phyloP scores from a whole-genome alignment of 331 rosid genomes.

The Erythrophleum ivorense region DNA sequence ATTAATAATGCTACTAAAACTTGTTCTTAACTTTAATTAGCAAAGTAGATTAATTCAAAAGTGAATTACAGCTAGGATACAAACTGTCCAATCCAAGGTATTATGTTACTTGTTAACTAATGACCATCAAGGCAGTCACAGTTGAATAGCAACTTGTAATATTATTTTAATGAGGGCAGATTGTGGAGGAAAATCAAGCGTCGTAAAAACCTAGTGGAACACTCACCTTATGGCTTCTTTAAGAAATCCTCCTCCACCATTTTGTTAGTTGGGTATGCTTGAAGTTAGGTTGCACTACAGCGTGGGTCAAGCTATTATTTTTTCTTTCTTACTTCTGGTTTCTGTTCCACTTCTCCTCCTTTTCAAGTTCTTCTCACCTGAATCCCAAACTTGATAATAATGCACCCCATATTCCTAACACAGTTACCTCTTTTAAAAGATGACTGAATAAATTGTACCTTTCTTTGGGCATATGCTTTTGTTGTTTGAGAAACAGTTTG shows the following conservation, averaged over 20 bases:
- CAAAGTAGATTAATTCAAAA: no score
- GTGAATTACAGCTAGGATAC: conserved; percentile 34
- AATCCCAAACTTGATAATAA: conserved; percentile 29
- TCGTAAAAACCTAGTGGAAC: conserved; percentile 28
- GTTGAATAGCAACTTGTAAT: conserved; percentile 16
- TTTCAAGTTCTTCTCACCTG: background rate
- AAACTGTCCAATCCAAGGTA: background rate
- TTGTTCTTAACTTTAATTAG: no score
- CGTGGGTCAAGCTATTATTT: conserved; percentile 31
- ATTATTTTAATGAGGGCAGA: conserved; percentile 39
- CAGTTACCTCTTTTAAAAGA: background rate
- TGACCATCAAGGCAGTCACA: conserved; percentile 18
- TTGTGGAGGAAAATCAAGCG: conserved; percentile 22
- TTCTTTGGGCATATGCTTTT: background rate
- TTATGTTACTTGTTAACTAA: conserved; percentile 35
- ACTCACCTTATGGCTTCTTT: conserved; percentile 34
- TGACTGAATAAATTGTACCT: background rate
- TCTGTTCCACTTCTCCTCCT: conserved; percentile 20
- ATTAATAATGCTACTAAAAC: no score
- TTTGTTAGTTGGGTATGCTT: conserved; percentile 45
- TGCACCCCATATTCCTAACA: conserved; percentile 12
- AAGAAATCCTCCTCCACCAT: conserved; percentile 31
- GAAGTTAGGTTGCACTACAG: conserved; percentile 45
- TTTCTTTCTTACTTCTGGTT: background rate
- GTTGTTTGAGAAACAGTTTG: background rate